Base-by-base conservation (phyloP, 768 basidiomycete species). In the Cystobasidium tubakii region DNA sequence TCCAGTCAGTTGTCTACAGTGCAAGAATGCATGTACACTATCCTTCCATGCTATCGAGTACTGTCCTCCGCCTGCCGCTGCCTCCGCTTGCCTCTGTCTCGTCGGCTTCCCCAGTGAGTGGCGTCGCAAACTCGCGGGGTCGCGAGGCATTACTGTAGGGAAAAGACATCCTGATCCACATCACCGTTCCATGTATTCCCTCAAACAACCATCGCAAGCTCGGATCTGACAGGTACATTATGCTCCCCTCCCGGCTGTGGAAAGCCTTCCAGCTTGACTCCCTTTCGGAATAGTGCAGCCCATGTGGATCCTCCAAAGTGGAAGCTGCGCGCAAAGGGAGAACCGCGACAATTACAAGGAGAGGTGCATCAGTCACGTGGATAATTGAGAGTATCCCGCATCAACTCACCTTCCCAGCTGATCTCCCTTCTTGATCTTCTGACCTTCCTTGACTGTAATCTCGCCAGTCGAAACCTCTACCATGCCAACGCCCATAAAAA, bases 231-330 rank as follows among this genome's bases (percentile, higher is more conserved):
- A 13, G 81, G 79, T 3, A 81, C 81, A 66, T 82, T 82, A 54
- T 81, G 77, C 19, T 80, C 75, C 1, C 73, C 73, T 1, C 77
- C 77, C 0, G 78, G 74, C 70, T 78, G 33, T 0, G 81, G 81
- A 79, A 82, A 81, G 0, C 76, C 81, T 25, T 72, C 70, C 0
- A 81, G 73, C 63, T 82, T 78, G 65, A 82, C 81, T n/a, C 81
- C 81, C 65, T 81, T 81, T 10, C 81, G 65, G 81, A 87, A 87
- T 21, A 86, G 73, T 60, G 85, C 74, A 71, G 83, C 80, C 73
- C 85, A 83, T 0, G 85, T 83, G 39, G 85, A 87, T 6, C 87
- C 87, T 10, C 86, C 87, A 80, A 86, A 87, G 78, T 87, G 87
- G 84, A 88, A 81, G 79, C 81, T 81, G 46, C 21, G 46, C 4